Base-by-base conservation (phyloP, 352 stramenopile species). In the Phytophthora nicotianae region DNA sequence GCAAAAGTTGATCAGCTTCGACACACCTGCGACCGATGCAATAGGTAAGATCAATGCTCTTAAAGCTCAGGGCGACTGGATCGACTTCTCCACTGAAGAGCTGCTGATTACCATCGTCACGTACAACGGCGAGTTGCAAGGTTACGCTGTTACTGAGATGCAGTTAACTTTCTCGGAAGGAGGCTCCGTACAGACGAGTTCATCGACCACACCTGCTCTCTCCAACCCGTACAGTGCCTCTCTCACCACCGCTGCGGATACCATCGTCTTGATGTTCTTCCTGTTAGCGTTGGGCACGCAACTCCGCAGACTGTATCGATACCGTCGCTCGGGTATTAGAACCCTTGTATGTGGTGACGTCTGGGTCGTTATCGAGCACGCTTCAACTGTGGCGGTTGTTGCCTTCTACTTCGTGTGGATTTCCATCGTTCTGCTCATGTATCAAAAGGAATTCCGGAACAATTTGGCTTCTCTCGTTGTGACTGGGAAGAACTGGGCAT, bases 51-150 rank as follows among this genome's bases (percentile, higher is more conserved):
- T 87, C n/a, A 47, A 20, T 8, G 40, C 52, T 4, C 49, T 83
- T 23, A 73, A 84, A 27, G 26, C 20, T 0, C 40, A 24, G 7
- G 75, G 78, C 16, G 40, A 55, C 2, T 88, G 78, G 75, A 61
- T 86, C 47, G 62, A 77, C 50, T 71, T 72, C 45, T 70, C 71
- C 4, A 75, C 66, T 1, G 50, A 79, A 13, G 51, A 73, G 38
- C 78, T 88, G 7, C 5, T 70, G 26, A 65, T 84, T 43, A 86
- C 67, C 3, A 51, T 86, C 35, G 70, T 84, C 27, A 79, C 66
- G 4, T 88, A 84, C 71, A 84, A 88, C 23, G 75, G 78, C 23
- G 78, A 88, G 42, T 33, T 88, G 5, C 56, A 86, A 19, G 63
- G 61, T 1, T 83, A 83, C 23, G 72, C 67, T 0, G 66, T 82